phyloP scores from a whole-genome alignment of 768 basidiomycete genomes.

The Ephemerocybe angulata region DNA sequence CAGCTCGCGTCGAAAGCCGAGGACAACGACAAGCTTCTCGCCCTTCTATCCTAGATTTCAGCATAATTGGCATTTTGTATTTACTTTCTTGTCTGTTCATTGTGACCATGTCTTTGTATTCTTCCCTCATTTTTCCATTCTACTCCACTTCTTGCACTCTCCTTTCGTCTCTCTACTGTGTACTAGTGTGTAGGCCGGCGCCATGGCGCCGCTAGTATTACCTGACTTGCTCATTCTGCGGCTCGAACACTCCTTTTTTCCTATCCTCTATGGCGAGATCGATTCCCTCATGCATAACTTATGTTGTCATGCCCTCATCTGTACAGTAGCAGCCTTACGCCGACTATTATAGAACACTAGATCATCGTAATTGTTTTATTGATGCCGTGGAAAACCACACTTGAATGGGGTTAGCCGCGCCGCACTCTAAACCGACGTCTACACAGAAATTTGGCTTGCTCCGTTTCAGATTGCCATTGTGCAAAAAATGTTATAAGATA shows the following conservation, averaged over 20 bases:
- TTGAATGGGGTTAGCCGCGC: background rate
- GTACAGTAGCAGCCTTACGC: conserved; percentile 6
- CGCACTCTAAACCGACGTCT: background rate
- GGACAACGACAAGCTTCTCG: conserved; percentile 58
- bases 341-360: background rate
- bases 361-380: background rate
- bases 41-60: conserved; percentile 48
- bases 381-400: background rate
- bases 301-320: conserved; percentile 9
- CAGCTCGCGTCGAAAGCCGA: conserved; percentile 59
- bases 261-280: background rate
- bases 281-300: conserved; percentile 8
- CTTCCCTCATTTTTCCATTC: background rate
- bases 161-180: too few species aligned
- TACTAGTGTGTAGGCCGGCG: background rate
- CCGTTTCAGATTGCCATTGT: conserved; percentile 8
- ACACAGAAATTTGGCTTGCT: background rate
- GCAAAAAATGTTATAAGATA: conserved; percentile 1
- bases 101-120: conserved; percentile 1
- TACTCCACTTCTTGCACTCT: background rate
- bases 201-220: background rate
- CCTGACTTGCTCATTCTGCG: background rate
- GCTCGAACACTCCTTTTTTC: background rate
- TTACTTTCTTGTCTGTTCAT: conserved; percentile 1
- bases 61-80: conserved; percentile 2